Evolutionary conservation across 2,329 filamentous ascomycete species (phyloP).

Genomic region (Ophiostoma quercus): DNA sequence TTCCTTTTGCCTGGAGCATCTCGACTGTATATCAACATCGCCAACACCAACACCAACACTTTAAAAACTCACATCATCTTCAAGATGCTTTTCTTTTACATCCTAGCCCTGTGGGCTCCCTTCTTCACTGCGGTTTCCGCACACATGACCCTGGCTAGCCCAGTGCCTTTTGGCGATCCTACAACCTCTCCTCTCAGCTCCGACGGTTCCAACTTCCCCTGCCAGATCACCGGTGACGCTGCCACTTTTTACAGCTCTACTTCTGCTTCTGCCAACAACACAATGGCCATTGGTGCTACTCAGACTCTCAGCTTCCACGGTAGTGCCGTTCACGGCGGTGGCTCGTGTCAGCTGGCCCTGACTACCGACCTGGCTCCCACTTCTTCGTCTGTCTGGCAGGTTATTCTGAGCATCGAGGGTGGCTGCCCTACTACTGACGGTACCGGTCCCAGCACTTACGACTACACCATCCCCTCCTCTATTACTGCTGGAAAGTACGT

Average conservation of each 20-base stretch:
- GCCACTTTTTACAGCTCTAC: slow-evolving; percentile 38
- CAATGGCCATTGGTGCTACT: slow-evolving; percentile 26
- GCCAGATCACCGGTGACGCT: slow-evolving; percentile 36
- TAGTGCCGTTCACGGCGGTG: slow-evolving; percentile 32
- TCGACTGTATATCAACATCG: background rate
- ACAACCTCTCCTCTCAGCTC: slow-evolving; percentile 27
- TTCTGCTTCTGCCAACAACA: slow-evolving; percentile 24
- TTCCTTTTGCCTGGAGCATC: slow-evolving; percentile 8
- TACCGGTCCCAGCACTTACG: slow-evolving; percentile 29
- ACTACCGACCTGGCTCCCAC: slow-evolving; percentile 28
- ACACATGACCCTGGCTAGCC: slow-evolving; percentile 27
- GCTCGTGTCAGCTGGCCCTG: slow-evolving; percentile 34
- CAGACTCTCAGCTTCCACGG: slow-evolving; percentile 31
- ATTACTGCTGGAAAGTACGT: slow-evolving; percentile 41
- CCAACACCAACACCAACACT: background rate
- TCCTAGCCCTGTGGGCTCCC: slow-evolving; percentile 19
- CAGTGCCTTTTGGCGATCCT: slow-evolving; percentile 28
- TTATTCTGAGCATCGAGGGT: slow-evolving; percentile 34
- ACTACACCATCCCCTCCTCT: slow-evolving; percentile 31
- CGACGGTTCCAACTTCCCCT: slow-evolving; percentile 28
- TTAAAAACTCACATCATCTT: background rate
- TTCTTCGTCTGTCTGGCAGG: slow-evolving; percentile 30
- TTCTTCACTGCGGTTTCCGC: slow-evolving; percentile 19
- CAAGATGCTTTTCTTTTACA: slow-evolving; percentile 15
- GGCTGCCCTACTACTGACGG: slow-evolving; percentile 32